Evolutionary conservation across 345 rosid species (phyloP).

Genomic region (Brassica carinata): DNA sequence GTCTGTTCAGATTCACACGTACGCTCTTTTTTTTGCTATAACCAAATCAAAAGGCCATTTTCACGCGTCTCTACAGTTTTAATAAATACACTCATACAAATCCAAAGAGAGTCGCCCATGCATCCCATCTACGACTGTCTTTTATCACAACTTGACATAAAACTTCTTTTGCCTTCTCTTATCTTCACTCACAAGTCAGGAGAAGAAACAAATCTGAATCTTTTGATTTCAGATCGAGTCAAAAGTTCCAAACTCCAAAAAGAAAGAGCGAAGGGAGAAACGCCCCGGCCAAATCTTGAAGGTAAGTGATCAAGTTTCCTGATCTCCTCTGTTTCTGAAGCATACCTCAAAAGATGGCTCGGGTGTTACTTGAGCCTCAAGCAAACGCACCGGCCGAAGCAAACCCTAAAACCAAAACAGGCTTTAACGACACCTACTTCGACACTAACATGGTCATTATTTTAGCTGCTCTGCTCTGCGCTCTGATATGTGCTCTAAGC

Average conservation of each 20-base stretch:
- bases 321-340: conserved; percentile 12
- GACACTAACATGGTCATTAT: conserved; percentile 82
- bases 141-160: conserved; percentile 13
- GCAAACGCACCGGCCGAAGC: conserved; percentile 22
- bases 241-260: background rate
- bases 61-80: conserved; percentile 35
- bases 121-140: conserved; percentile 25
- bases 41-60: conserved; percentile 18
- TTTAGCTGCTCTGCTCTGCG: conserved; percentile 67
- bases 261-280: conserved; percentile 1
- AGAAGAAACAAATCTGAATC: conserved; percentile 19
- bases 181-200: conserved; percentile 32
- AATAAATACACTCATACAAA: conserved; percentile 11
- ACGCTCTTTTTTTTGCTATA: background rate
- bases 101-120: conserved; percentile 23
- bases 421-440: conserved; percentile 43
- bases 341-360: conserved; percentile 26
- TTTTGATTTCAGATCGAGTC: conserved; percentile 19
- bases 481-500: conserved; percentile 67
- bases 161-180: background rate
- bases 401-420: conserved; percentile 28
- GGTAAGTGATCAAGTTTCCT: conserved; percentile 9
- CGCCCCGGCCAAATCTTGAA: conserved; percentile 15
- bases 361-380: conserved; percentile 32
- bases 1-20: conserved; percentile 27